Base-by-base conservation (phyloP, 1,284 basidiomycete genomes). In the Kwoniella shivajii region DNA sequence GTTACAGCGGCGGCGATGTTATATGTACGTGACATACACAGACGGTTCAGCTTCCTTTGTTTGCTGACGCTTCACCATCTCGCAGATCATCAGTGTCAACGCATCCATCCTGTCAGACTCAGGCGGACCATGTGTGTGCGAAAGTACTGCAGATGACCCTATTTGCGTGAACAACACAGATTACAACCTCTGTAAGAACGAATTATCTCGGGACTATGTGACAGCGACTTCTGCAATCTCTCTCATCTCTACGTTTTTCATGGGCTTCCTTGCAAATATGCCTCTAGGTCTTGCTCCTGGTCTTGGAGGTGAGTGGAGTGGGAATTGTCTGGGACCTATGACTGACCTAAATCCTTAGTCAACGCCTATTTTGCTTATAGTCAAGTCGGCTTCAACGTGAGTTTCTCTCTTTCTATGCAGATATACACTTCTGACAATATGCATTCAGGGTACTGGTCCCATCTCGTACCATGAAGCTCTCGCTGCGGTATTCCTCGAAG, bases 291-390 rank as follows among this genome's bases (percentile, higher is more conserved):
- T 81, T 24, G 80, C 80, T 10, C 79, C 89, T 16, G 89, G 89
- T 55, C 80, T 91, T 63, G 88, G 89, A 59, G 66, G 59, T 55
- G 33, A 56, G 56, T 51, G n/a, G 39, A 47, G 26, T 14, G 11
- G n/a, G 27, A 31, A 11, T 29, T 34, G 11, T 14, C n/a, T 34
- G 42, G 16, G 33, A 31, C 26, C 45, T 16, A 10, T 37, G 10
- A 48, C 46, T 51, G 27, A 36, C 36, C 7, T 4, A 3, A 33
- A 20, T n/a, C 11, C 31, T 68, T 68, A 67, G 79, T 92, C 37
- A 92, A 92, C 73, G 90, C 90, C 26, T 93, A 92, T 86, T 92
- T 94, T 75, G 83, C 91, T 18, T 92, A 90, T 78, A 90, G 89
- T 18, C 85, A 93, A 39, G 91, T 93, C 42, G 91, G 91, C 7